A percentile compares a stretch with the other conserved stretches of the same genome.
phyloP scores from a whole-genome alignment of 345 rosid genomes.

The Noccaea bulbosa region DNA sequence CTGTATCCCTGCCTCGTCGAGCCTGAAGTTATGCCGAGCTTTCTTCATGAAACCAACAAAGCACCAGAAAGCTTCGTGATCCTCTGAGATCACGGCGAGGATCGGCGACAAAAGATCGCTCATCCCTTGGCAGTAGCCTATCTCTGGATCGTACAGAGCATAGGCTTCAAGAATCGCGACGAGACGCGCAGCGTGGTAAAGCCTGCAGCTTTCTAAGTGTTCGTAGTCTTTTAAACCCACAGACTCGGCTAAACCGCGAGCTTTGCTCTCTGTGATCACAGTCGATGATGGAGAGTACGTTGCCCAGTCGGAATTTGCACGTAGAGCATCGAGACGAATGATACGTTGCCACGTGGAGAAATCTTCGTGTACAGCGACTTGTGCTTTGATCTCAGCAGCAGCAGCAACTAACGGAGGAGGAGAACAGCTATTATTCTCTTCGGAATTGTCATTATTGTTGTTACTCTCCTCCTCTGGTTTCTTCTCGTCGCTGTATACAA shows the following conservation, averaged over 20 bases:
- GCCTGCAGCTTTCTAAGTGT: conserved; percentile 76
- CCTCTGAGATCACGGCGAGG: conserved; percentile 72
- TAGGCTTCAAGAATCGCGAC: conserved; percentile 96
- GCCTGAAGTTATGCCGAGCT: conserved; percentile 96
- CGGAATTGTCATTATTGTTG: conserved; percentile 19
- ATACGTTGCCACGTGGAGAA: conserved; percentile 91
- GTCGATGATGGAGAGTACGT: conserved; percentile 64
- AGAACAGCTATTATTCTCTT: conserved; percentile 48
- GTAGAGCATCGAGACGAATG: conserved; percentile 94
- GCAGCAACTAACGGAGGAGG: conserved; percentile 19
- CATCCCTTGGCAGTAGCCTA: conserved; percentile 99
- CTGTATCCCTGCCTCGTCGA: conserved; percentile 91
- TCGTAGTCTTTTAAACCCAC: conserved; percentile 89
- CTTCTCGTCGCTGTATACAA: conserved; percentile 52
- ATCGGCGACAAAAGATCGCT: conserved; percentile 94
- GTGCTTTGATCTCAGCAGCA: conserved; percentile 45
- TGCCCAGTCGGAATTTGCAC: conserved; percentile 93
- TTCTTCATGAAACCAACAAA: conserved; percentile 96
- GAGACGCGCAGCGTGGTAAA: conserved; percentile 89
- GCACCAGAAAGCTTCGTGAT: conserved; percentile 98
- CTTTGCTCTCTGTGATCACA: conserved; percentile 65
- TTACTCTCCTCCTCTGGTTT: conserved; percentile 49
- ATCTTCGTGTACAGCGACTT: conserved; percentile 54
- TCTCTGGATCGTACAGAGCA: conserved; percentile 85
- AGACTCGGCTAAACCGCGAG: conserved; percentile 66